Evolutionary conservation across 2,329 filamentous ascomycete genomes (phyloP).

Genomic region (Apiospora malaysiana): DNA sequence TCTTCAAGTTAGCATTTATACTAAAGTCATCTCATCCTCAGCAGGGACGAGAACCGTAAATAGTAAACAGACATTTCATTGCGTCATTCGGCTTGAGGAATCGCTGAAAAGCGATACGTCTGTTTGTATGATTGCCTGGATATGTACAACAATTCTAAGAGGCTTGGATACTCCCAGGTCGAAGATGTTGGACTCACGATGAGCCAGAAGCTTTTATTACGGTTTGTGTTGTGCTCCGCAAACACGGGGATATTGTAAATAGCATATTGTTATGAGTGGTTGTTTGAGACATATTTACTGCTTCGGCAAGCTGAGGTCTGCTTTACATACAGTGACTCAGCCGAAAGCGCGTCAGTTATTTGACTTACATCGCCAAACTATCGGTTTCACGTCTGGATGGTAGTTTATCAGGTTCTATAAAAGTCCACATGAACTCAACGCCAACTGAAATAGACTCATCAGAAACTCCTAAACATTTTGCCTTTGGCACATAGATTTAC

Average conservation of each 20-base stretch:
- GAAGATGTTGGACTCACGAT: too few species aligned
- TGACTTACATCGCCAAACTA: neutral
- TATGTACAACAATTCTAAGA: too few species aligned
- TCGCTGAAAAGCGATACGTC: too few species aligned
- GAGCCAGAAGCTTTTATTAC: too few species aligned
- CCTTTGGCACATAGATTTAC: neutral
- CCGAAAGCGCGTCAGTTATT: neutral
- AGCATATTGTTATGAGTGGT: neutral
- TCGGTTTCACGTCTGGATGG: neutral
- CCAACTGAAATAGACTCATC: neutral
- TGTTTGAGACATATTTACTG: neutral
- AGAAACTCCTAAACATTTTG: neutral
- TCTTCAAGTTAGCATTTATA: neutral
- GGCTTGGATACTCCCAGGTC: too few species aligned
- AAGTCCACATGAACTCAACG: neutral
- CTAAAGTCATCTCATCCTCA: neutral
- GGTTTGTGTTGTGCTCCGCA: too few species aligned
- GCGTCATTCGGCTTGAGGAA: too few species aligned
- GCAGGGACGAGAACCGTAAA: neutral
- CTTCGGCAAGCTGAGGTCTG: neutral
- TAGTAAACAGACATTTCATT: neutral
- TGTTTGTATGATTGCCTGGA: too few species aligned
- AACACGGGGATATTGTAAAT: too few species aligned
- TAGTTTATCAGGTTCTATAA: too few species aligned
- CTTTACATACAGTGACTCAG: neutral